Evolutionary conservation across 2,329 filamentous ascomycete species (phyloP), one percentile per base, ranked within the genome.

Genomic region (Neonectria coccinea): DNA sequence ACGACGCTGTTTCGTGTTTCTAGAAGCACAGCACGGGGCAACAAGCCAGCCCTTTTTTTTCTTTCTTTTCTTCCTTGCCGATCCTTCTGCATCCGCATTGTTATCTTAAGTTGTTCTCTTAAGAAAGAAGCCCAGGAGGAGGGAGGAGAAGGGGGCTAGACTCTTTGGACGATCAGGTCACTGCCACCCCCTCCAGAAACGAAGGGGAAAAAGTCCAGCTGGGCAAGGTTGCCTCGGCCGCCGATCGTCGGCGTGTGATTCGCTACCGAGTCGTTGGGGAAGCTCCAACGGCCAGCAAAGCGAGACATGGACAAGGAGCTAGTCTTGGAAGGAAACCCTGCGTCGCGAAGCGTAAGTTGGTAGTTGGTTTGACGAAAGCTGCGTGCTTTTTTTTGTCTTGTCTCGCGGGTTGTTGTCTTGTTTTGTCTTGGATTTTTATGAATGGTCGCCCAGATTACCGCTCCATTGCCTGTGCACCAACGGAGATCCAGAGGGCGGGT

Each of bases 261-360:
- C 70, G 76, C 73, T 78, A 78, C 75, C 77, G 64, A 64, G 39
- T 61, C 52, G 64, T 66, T 72, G 76, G 76, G 47, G 67, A 75
- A 59, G 66, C 64, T 56, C 54, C 52, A 66, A 59, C 53, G 47
- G 39, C 20, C 52, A 55, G 16, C 45, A 55, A 55, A 48, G 54
- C 36, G 48, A 55, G 45, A 55, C 51, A 56, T 56, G 11, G 55
- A 22, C 42, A 45, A 27, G 47, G 56, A 48, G 48, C 56, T 50
- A 31, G 29, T 31, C 42, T 20, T 22, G 44, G 22, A 20, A 50
- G 22, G 22, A 20, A 50, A 33, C 48, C 48, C 48, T 51, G 48
- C 29, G 48, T 18, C 27, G 47, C 47, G 27, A 9, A 18, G 18
- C n/a, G 25, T 22, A n/a, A 4, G n/a, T 51, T 51, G 48, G n/a